Conservation (phyloP, 139 green algal species). For the Picochlorum sp. region DNA sequence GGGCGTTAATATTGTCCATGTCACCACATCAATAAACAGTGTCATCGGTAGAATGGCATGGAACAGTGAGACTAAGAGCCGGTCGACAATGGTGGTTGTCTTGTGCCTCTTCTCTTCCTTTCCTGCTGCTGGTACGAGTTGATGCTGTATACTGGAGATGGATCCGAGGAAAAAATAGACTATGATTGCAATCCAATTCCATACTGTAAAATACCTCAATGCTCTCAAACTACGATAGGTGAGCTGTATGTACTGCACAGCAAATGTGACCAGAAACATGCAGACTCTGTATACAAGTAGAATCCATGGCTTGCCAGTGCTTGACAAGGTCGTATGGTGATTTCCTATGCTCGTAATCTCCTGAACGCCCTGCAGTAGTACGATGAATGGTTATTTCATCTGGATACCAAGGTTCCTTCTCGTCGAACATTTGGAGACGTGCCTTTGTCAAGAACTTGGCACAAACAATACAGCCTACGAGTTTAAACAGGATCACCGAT, state of each 20-base stretch:
- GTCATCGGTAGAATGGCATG: background rate
- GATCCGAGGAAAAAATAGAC: conserved; percentile 9
- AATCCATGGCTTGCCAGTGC: background rate
- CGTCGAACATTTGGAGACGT: no score
- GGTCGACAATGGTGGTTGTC: background rate
- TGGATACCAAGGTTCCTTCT: no score
- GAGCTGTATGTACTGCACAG: background rate
- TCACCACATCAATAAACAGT: conserved; percentile 9
- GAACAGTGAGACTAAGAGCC: conserved; percentile 1
- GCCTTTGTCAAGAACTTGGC: no score
- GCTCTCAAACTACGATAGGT: background rate
- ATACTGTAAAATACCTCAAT: conserved; percentile 13
- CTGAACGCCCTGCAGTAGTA: conserved; percentile 31
- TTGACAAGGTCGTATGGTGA: background rate
- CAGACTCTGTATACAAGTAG: background rate
- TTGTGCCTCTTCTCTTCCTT: background rate
- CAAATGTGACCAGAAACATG: background rate
- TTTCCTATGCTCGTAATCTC: conserved; percentile 1
- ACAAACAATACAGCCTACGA: no score
- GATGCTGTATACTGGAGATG: background rate
- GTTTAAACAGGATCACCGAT: no score
- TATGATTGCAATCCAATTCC: conserved; percentile 12
- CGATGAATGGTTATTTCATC: no score
- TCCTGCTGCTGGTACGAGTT: background rate
- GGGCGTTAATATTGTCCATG: conserved; percentile 14